These are phyloP conservation scores for Rubia occidens DNA, from an alignment of 305 asterid species.

Conservation along the genomic window DNA sequence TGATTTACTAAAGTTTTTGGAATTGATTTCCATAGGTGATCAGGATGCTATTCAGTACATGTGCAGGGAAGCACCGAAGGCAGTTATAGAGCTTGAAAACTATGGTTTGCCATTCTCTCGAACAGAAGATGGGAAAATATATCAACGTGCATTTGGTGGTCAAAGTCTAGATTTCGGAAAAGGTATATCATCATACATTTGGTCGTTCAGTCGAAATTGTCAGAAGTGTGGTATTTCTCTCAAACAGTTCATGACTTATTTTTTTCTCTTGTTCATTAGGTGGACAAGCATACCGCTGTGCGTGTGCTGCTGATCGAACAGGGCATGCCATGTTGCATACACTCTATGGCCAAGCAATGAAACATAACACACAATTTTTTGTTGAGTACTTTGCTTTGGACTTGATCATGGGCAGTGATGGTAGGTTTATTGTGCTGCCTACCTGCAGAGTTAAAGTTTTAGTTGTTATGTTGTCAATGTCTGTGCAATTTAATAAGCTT, in stretches of 20 bases:
- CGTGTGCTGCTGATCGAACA: slow-evolving; percentile 99
- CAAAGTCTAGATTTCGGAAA: slow-evolving; percentile 94
- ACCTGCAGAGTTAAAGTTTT: not conserved
- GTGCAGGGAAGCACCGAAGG: slow-evolving; percentile 99
- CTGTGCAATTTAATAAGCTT: not conserved
- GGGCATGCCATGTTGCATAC: slow-evolving; percentile 98
- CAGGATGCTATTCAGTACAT: slow-evolving; percentile 99
- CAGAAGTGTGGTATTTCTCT: not conserved
- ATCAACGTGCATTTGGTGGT: slow-evolving; percentile 99
- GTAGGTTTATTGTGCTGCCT: slow-evolving; percentile 31
- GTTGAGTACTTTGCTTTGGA: slow-evolving; percentile 98
- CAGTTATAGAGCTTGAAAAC: slow-evolving; percentile 97
- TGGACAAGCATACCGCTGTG: slow-evolving; percentile 99
- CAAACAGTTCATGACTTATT: not conserved
- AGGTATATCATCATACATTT: slow-evolving; percentile 29
- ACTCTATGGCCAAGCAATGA: slow-evolving; percentile 99
- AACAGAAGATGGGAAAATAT: slow-evolving; percentile 93
- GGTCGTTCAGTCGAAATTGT: slow-evolving; percentile 7
- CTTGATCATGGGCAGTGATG: slow-evolving; percentile 77
- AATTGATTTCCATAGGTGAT: slow-evolving; percentile 36
- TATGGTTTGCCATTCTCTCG: slow-evolving; percentile 97
- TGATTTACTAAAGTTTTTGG: not conserved
- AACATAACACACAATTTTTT: slow-evolving; percentile 94
- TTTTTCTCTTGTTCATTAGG: slow-evolving; percentile 33
- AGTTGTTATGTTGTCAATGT: not conserved